These are phyloP conservation scores for Mucor saturninus DNA, from an alignment of 371 early-diverging fungal species.

Conservation along the genomic window DNA sequence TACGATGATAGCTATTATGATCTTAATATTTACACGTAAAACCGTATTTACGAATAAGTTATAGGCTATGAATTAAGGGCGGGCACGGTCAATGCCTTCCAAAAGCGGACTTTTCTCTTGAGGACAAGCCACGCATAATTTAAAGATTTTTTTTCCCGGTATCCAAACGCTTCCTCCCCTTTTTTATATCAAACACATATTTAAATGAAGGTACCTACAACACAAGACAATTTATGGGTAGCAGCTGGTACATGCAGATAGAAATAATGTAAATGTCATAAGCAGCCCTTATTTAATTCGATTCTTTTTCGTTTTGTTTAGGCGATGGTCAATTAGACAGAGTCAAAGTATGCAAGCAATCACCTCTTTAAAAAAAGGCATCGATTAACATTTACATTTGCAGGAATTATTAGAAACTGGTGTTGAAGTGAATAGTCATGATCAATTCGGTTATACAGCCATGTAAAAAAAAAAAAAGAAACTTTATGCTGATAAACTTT, in stretches of 20 bases:
- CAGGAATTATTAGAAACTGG: conserved; percentile 55
- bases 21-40: too few species aligned
- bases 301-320: conserved; percentile 1
- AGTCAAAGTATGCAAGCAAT: conserved; percentile 37
- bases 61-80: too few species aligned
- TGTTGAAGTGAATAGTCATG: conserved; percentile 61
- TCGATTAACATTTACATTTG: background rate
- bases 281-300: background rate
- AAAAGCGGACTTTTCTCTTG: background rate
- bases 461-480: conserved; percentile 44
- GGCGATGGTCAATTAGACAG: conserved; percentile 54
- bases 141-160: background rate
- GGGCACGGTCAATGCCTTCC: too few species aligned
- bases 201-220: conserved; percentile 25
- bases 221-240: conserved; percentile 51
- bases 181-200: background rate
- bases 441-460: conserved; percentile 74
- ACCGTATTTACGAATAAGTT: too few species aligned
- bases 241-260: conserved; percentile 44
- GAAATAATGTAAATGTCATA: background rate
- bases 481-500: background rate
- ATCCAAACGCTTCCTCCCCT: background rate
- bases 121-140: conserved; percentile 5
- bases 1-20: too few species aligned
- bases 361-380: background rate